Percentiles rank a stretch among this genome's conserved stretches.
phyloP scores from a whole-genome alignment of 768 basidiomycete species.

The Pulveroboletus ravenelii region DNA sequence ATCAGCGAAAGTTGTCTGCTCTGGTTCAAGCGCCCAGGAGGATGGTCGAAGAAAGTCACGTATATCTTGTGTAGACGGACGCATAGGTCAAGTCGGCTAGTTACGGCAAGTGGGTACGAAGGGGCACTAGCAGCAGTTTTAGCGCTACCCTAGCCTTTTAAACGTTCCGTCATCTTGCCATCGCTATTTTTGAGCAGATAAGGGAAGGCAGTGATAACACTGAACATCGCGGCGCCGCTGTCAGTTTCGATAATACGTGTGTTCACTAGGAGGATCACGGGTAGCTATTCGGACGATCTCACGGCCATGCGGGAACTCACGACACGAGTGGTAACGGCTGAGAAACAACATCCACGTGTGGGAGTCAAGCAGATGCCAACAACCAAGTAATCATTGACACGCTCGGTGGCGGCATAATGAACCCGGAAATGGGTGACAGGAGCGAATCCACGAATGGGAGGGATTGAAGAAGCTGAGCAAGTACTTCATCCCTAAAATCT shows the following conservation, averaged over 20 bases:
- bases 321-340: background rate
- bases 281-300: background rate
- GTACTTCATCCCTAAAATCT: too few relatives aligned
- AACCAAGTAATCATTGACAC: too few relatives aligned
- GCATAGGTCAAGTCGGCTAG: constrained; percentile 5
- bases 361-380: too few relatives aligned
- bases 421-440: too few relatives aligned
- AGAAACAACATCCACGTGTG: too few relatives aligned
- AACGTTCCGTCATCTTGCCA: constrained; percentile 4
- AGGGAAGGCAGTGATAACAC: background rate
- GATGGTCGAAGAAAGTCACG: constrained; percentile 16
- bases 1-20: constrained; percentile 50
- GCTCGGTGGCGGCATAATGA: too few relatives aligned
- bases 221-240: background rate
- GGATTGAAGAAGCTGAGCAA: too few relatives aligned
- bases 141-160: constrained; percentile 2
- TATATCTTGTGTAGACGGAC: background rate
- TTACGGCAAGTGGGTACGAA: background rate
- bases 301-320: background rate
- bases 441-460: too few relatives aligned
- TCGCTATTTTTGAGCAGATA: constrained; percentile 4
- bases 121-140: too few relatives aligned
- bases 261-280: background rate
- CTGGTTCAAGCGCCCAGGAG: constrained; percentile 17
- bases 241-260: background rate